Conservation (phyloP, 352 stramenopile genomes). For the Phytophthora palmivora region DNA sequence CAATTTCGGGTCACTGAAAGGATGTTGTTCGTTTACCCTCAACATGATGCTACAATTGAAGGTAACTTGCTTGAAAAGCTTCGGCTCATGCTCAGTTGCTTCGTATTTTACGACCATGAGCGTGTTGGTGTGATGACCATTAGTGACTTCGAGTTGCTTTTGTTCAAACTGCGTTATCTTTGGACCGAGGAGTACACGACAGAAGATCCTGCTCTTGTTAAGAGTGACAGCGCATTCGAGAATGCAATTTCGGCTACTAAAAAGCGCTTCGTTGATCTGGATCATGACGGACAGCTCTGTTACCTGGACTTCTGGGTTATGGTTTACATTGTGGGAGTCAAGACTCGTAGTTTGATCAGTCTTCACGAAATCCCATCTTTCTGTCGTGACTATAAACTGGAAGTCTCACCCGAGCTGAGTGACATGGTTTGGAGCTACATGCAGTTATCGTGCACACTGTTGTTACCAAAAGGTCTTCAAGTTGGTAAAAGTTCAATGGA, state of each 20-base stretch:
- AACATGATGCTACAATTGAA: slow-evolving; percentile 20
- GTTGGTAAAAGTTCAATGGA: slow-evolving; percentile 60
- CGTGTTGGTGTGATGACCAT: slow-evolving; percentile 53
- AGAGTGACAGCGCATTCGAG: slow-evolving; percentile 51
- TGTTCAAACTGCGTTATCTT: slow-evolving; percentile 67
- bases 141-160: slow-evolving; percentile 59
- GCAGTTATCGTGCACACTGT: slow-evolving; percentile 57
- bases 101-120: slow-evolving; percentile 78
- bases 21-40: slow-evolving; percentile 53
- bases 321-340: slow-evolving; percentile 79
- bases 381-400: slow-evolving; percentile 80
- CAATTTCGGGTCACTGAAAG: slow-evolving; percentile 60
- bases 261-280: slow-evolving; percentile 57
- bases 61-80: slow-evolving; percentile 56
- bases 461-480: slow-evolving; percentile 68
- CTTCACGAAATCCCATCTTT: slow-evolving; percentile 79
- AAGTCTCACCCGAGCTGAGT: slow-evolving; percentile 58
- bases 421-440: slow-evolving; percentile 64
- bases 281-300: slow-evolving; percentile 69
- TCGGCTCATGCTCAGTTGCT: slow-evolving; percentile 70
- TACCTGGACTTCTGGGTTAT: slow-evolving; percentile 89
- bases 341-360: slow-evolving; percentile 55
- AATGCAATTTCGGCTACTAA: slow-evolving; percentile 53
- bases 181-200: slow-evolving; percentile 54
- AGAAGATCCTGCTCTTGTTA: slow-evolving; percentile 22